phyloP scores from a whole-genome alignment of 495 filamentous ascomycete species.

The Aspergillus incahuasiensis region DNA sequence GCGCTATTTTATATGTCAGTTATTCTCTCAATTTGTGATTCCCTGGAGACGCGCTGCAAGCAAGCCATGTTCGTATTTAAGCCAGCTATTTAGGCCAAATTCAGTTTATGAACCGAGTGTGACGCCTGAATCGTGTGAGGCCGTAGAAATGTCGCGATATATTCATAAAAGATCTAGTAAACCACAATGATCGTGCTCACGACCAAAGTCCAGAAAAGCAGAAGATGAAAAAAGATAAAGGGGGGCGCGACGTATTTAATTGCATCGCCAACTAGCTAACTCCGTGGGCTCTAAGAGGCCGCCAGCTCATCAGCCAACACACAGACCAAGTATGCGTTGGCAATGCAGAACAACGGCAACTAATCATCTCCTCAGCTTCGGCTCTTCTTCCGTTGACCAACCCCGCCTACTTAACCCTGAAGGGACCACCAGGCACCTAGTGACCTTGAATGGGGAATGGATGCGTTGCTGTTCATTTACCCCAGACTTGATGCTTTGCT shows the following conservation, averaged over 20 bases:
- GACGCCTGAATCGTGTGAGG: neutral
- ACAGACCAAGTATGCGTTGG: slow-evolving; percentile 40
- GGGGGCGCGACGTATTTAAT: slow-evolving; percentile 10
- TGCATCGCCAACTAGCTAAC: neutral
- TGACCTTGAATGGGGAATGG: neutral
- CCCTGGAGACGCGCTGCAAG: neutral
- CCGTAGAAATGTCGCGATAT: too few relatives aligned
- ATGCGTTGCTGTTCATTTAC: neutral
- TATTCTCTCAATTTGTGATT: neutral
- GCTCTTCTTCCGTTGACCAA: slow-evolving; percentile 15
- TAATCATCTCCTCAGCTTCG: slow-evolving; percentile 16
- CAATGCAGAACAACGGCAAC: slow-evolving; percentile 31
- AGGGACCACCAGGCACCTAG: neutral
- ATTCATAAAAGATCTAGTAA: too few relatives aligned
- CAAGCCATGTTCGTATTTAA: neutral
- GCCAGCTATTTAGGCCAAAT: neutral
- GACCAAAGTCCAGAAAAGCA: neutral
- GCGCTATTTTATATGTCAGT: neutral
- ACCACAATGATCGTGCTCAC: too few relatives aligned
- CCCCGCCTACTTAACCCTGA: slow-evolving; percentile 9
- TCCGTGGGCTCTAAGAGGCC: neutral
- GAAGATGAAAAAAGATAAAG: neutral
- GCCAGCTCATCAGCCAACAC: slow-evolving; percentile 15
- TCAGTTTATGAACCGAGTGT: neutral
- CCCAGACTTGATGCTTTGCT: neutral